Evolutionary conservation across 768 basidiomycete species (phyloP), one percentile per base, ranked within the genome.

Genomic region (Guyanaporus albipodus): DNA sequence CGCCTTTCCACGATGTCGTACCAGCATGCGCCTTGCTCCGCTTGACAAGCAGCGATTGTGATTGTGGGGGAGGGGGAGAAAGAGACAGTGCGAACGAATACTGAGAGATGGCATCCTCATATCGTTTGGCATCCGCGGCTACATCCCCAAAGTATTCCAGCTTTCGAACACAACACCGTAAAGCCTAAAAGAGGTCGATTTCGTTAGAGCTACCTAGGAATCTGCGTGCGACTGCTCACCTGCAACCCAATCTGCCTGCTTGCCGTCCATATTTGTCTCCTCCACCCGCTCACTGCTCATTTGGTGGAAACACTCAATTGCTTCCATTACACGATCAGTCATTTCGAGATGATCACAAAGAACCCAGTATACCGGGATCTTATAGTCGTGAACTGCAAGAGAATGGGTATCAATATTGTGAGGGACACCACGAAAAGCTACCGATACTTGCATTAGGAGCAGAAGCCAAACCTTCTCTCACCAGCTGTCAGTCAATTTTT

Each of bases 1-100:
- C 46, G n/a, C 23, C 35, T 24, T 44, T 35, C 51, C 51, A 49
- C 34, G 9, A 19, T 2, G 34, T 23, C n/a, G 3, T 37, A 6
- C 28, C 3, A n/a, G 11, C 19, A 12, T n/a, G 8, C 2, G 43
- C 43, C 26, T 31, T 39, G 34, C 50, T 48, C 15, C 50, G 50
- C 15, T 36, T 32, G 4, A 12, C 17, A 2, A 44, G n/a, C n/a
- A 28, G 6, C 48, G 38, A 9, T 7, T 14, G n/a, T n/a, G n/a
- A n/a, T n/a, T 3, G 36, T 14, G 22, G 36, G 4, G 6, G 7
- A 0, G 14, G 2, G 7, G 36, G 36, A 15, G 7, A 11, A 8
- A 37, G 36, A 14, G 22, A 15, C 8, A 37, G 22, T 15, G 36
- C 36, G 15, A 22, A 6, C 12, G 36, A 37, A 8, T 37, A 37